Evolutionary conservation across 208 protist species (phyloP).

Genomic region (Crithidia expoeki): DNA sequence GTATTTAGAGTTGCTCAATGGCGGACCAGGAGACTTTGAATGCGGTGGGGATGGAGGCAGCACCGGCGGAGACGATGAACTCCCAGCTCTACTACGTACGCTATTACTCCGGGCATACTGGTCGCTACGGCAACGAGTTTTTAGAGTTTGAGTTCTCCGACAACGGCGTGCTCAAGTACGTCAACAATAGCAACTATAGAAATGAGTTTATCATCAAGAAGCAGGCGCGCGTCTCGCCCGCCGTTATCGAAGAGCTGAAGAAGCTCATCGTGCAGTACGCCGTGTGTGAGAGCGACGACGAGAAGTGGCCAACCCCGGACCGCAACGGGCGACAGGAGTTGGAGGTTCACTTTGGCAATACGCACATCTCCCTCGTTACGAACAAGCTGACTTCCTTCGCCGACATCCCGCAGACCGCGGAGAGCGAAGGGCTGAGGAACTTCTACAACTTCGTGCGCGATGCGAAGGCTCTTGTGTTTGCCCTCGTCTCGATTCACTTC

Average conservation of each 20-base stretch:
- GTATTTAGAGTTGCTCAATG: slow-evolving; percentile 10
- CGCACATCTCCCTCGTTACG: slow-evolving; percentile 86
- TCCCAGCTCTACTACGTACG: slow-evolving; percentile 81
- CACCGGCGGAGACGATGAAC: slow-evolving; percentile 58
- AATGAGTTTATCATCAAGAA: slow-evolving; percentile 93
- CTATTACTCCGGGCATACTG: slow-evolving; percentile 88
- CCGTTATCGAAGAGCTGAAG: slow-evolving; percentile 80
- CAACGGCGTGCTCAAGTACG: slow-evolving; percentile 83
- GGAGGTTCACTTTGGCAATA: slow-evolving; percentile 87
- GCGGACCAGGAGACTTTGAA: slow-evolving; percentile 15
- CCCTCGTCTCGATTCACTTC: slow-evolving; percentile 87
- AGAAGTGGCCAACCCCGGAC: slow-evolving; percentile 83
- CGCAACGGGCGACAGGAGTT: slow-evolving; percentile 89
- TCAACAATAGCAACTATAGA: slow-evolving; percentile 89
- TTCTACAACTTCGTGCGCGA: slow-evolving; percentile 90
- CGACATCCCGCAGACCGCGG: slow-evolving; percentile 59
- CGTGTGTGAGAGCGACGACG: slow-evolving; percentile 80
- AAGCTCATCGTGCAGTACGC: slow-evolving; percentile 62
- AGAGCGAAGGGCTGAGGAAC: slow-evolving; percentile 49
- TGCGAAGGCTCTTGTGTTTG: slow-evolving; percentile 76
- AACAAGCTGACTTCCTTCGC: slow-evolving; percentile 86
- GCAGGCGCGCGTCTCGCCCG: slow-evolving; percentile 69
- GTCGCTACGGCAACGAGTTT: slow-evolving; percentile 91
- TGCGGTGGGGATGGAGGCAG: neutral
- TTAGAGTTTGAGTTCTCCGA: slow-evolving; percentile 85